phyloP scores from a whole-genome alignment of 1,284 basidiomycete species.

The Ceratobasidium sp. region DNA sequence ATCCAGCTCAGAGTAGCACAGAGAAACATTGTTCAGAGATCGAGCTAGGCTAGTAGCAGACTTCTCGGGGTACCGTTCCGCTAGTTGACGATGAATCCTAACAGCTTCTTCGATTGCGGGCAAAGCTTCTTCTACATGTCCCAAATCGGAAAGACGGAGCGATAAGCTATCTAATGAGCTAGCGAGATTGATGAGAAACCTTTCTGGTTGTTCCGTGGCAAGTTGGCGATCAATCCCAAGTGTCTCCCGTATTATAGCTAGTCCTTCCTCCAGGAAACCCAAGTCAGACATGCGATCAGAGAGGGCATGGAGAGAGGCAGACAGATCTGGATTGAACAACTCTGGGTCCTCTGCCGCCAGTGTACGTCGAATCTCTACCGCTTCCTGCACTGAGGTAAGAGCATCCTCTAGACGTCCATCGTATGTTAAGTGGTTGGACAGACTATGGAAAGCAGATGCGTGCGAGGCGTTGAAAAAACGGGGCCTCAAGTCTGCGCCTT shows the following conservation, averaged over 20 bases:
- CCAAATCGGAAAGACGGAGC: background rate
- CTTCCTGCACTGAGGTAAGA: constrained; percentile 9
- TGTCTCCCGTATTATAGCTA: background rate
- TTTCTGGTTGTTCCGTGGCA: background rate
- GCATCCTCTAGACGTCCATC: constrained; percentile 2
- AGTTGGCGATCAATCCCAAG: constrained; percentile 1
- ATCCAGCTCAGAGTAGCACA: constrained; percentile 3
- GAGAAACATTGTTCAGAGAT: constrained; percentile 1
- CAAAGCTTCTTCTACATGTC: constrained; percentile 2
- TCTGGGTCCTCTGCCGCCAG: background rate
- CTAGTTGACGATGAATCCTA: background rate
- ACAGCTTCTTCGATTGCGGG: background rate
- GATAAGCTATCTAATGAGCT: background rate
- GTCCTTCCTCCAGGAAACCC: background rate
- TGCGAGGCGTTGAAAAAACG: too few relatives aligned
- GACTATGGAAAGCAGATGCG: constrained; percentile 6
- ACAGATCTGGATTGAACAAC: background rate
- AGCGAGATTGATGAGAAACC: background rate
- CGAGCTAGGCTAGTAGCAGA: background rate
- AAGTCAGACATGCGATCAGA: background rate
- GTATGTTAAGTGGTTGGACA: constrained; percentile 4
- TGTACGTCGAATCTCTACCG: constrained; percentile 7
- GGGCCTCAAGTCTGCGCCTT: too few relatives aligned
- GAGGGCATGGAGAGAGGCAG: background rate
- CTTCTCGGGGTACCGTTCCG: background rate